These are phyloP conservation scores for Thielaviopsis euricoi DNA, from an alignment of 2,329 filamentous ascomycete genomes.

Conservation along the genomic window DNA sequence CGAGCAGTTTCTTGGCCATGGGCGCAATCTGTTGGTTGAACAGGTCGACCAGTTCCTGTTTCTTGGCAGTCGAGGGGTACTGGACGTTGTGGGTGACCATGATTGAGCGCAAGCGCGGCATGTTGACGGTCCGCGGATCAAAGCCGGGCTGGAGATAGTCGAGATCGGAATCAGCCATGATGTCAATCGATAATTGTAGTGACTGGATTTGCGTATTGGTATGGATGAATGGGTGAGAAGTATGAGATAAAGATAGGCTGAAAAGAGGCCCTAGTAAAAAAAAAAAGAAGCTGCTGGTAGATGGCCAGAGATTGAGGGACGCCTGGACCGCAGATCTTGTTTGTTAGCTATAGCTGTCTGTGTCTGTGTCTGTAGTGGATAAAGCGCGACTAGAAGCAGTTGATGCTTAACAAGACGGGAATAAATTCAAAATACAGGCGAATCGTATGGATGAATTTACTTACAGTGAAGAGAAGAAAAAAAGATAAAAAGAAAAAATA, in stretches of 20 bases:
- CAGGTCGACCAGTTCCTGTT: conserved; percentile 69
- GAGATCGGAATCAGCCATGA: conserved; percentile 50
- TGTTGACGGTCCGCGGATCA: conserved; percentile 66
- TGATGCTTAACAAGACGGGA: no score
- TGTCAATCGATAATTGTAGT: conserved; percentile 6
- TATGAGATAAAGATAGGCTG: background rate
- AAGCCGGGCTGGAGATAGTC: conserved; percentile 81
- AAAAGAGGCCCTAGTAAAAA: background rate
- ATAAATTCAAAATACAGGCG: no score
- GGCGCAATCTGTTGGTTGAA: conserved; percentile 67
- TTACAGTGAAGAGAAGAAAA: background rate
- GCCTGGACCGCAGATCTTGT: background rate
- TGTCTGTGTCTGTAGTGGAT: no score
- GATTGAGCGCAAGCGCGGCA: conserved; percentile 78
- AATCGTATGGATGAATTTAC: no score
- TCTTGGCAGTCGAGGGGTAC: conserved; percentile 84
- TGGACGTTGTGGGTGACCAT: conserved; percentile 74
- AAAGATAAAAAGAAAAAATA: background rate
- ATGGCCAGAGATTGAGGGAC: background rate
- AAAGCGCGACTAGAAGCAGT: no score
- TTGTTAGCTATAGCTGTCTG: background rate
- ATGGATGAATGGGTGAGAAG: background rate
- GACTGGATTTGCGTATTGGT: background rate
- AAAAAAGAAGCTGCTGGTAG: background rate
- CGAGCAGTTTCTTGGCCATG: conserved; percentile 60